Conservation (phyloP, 202 grass and related monocot species). For the Zizania palustris region DNA sequence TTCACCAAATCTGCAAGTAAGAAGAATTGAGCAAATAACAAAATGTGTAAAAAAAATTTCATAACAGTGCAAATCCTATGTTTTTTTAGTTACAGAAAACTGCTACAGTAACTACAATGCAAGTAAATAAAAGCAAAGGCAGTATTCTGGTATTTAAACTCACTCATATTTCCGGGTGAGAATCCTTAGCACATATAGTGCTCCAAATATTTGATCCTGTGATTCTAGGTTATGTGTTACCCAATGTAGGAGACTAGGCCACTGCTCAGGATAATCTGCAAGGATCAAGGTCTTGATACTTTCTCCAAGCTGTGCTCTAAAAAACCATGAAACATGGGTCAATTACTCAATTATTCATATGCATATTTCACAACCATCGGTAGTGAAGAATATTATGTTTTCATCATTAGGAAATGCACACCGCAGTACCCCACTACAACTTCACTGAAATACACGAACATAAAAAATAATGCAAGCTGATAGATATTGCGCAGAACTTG, state of each 20-base stretch:
- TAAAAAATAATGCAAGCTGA: slow-evolving; percentile 5
- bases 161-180: slow-evolving; percentile 94
- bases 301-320: slow-evolving; percentile 87
- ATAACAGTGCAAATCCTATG: background rate
- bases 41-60: background rate
- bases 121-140: slow-evolving; percentile 13
- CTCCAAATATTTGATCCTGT: slow-evolving; percentile 84
- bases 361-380: slow-evolving; percentile 20
- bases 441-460: slow-evolving; percentile 1
- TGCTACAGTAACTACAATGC: background rate
- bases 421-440: background rate
- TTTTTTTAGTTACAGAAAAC: background rate
- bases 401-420: slow-evolving; percentile 18
- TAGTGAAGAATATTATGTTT: background rate
- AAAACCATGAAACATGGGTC: slow-evolving; percentile 36
- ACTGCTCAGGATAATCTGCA: slow-evolving; percentile 87
- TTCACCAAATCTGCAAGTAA: slow-evolving; percentile 3
- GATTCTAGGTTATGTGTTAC: slow-evolving; percentile 72
- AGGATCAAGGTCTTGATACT: slow-evolving; percentile 92
- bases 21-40: background rate
- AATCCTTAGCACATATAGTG: slow-evolving; percentile 85
- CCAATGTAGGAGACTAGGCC: slow-evolving; percentile 87
- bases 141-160: slow-evolving; percentile 37
- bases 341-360: slow-evolving; percentile 27
- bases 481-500: background rate